Evolutionary conservation across 1,284 basidiomycete species (phyloP).

Genomic region (Irpex sp.): DNA sequence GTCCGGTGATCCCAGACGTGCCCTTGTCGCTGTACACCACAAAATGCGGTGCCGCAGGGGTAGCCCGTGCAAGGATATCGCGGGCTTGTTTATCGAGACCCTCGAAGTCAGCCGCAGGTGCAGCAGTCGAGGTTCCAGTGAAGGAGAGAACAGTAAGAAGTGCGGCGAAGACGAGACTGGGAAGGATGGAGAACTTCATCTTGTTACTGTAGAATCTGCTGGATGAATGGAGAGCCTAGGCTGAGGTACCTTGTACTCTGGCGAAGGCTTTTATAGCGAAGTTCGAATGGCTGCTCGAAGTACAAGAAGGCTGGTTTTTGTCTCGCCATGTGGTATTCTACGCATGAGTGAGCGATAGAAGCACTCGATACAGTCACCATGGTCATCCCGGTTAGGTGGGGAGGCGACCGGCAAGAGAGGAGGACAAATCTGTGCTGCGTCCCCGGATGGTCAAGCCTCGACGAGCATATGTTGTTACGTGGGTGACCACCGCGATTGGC

Average conservation of each 20-base stretch:
- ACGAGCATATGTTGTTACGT: too few species aligned
- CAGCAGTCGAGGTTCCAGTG: background rate
- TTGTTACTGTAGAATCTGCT: slow-evolving; percentile 1
- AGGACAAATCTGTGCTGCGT: too few species aligned
- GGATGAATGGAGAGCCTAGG: background rate
- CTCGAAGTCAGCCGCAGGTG: slow-evolving; percentile 6
- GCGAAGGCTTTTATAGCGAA: background rate
- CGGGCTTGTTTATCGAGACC: slow-evolving; percentile 15
- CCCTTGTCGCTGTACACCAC: slow-evolving; percentile 41
- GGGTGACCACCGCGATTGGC: too few species aligned
- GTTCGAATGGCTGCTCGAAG: too few species aligned
- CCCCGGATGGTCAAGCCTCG: too few species aligned
- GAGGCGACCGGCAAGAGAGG: too few species aligned
- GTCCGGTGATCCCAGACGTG: slow-evolving; percentile 34
- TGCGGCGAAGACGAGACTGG: slow-evolving; percentile 3
- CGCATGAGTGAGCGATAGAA: too few species aligned
- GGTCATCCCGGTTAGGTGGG: too few species aligned
- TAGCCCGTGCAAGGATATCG: slow-evolving; percentile 22
- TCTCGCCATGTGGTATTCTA: too few species aligned
- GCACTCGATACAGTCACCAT: too few species aligned
- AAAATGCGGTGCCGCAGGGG: slow-evolving; percentile 36
- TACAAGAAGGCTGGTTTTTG: too few species aligned
- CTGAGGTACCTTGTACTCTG: background rate
- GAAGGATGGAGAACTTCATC: slow-evolving; percentile 3
- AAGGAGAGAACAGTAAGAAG: slow-evolving; percentile 3